Evolutionary conservation across 2,329 filamentous ascomycete genomes (phyloP), one percentile per base, ranked within the genome.

Genomic region (Mycosphaerella arachidis): DNA sequence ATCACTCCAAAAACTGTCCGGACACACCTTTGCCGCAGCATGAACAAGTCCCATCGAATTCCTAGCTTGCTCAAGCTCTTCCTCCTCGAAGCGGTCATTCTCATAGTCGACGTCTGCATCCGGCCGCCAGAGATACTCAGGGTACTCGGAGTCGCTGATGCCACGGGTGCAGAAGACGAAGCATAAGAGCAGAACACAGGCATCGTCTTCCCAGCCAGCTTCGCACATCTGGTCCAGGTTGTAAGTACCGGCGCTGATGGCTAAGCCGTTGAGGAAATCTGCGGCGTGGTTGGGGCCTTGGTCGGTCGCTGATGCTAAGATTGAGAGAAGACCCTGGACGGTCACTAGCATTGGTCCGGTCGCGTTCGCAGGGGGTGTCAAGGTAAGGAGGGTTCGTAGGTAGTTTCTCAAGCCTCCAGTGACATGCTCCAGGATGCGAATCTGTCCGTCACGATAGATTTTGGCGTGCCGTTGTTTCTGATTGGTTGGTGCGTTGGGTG

Each of bases 261-360:
- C 67, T n/a, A 75, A 64, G 16, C 73, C 73, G 3, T 67, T 58
- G 33, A 73, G 63, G 58, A 75, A 73, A 7, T 58, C 43, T 33
- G 56, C 52, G 60, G 63, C 55, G 56, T 58, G 10, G 53, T 64
- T n/a, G 45, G 52, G 8, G 56, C 62, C 53, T 48, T 50, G 45
- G 27, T 64, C 74, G 92, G 89, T 80, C 92, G 58, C 55, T n/a
- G 50, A 52, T 33, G 50, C 50, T 33, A 71, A 61, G 1, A 68
- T 54, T 18, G 68, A 61, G 18, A 72, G 43, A 0, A 71, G 64
- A 13, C 67, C 67, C 61, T 73, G 68, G 16, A 74, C 59, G 2
- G 68, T 72, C 27, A 72, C 63, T 12, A 73, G 62, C n/a, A 65
- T 59, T 1, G 67, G 57, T 10, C 63, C 65, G 24, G 12, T 46